Base-by-base conservation (phyloP, 352 stramenopile species). In the Pythium coloratum region DNA sequence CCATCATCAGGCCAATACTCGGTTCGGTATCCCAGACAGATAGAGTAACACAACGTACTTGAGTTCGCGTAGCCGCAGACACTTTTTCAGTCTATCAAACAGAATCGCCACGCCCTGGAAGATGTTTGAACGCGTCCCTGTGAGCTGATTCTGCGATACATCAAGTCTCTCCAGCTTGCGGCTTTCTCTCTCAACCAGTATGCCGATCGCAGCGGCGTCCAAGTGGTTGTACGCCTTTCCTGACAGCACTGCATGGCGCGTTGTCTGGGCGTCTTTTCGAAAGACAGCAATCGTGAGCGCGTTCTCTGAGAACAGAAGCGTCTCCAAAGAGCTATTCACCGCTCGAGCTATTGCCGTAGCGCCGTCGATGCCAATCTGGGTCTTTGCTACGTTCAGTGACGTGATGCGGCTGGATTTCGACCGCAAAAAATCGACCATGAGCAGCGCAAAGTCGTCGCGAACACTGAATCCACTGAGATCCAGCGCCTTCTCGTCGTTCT, bases 71-170 rank as follows among this genome's bases (percentile, higher is more conserved):
- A 93, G 69, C n/a, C 78, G 77, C 14, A 59, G 51, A 69, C 77
- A 89, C 53, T 59, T 76, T 20, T 77, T 84, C 2, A 91, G 72
- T 3, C 68, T 64, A 34, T 83, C 53, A 3, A 89, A 77, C 0
- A 91, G 64, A 20, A 69, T 72, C 8, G 58, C 55, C 24, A 91
- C 67, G 0, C 84, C 84, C n/a, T 87, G 78, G 44, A 90, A 93
- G 30, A 88, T 59, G 40, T 85, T 90, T 0, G 70, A 60, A 1
- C 71, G 67, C 2, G 60, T 57, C 0, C 82, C 82, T 9, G 81
- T 91, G 30, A 93, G 66, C 3, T 28, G 59, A 59, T 89, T 93
- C 0, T 75, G 51, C 0, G 81, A 88, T 33, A 91, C 40, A 59
- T 93, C 78, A 2, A 91, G 28, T 3, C 58, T 62, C 44, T 86